Evolutionary conservation across 148 eudicot species (phyloP).

Genomic region (Chenopodium album): DNA sequence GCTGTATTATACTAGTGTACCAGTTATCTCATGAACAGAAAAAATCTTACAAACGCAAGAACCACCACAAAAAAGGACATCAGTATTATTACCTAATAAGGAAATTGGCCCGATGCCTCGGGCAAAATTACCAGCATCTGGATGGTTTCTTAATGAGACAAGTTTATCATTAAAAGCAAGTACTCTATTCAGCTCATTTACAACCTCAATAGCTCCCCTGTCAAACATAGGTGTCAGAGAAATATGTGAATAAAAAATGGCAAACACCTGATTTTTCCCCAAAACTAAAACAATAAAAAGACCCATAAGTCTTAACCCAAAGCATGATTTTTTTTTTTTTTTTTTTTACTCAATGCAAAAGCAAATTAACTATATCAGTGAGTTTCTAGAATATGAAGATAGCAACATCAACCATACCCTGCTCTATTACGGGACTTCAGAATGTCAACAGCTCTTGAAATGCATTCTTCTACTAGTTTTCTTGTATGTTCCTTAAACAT

Average conservation of each 20-base stretch:
- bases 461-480: conserved; percentile 73
- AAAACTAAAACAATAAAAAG: not conserved
- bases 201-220: conserved; percentile 56
- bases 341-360: conserved; percentile 1
- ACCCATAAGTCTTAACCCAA: not conserved
- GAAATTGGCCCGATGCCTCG: conserved; percentile 78
- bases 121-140: conserved; percentile 79
- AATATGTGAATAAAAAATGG: not conserved
- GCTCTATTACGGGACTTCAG: conserved; percentile 70
- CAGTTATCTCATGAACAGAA: not conserved
- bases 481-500: conserved; percentile 77
- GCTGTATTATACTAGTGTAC: conserved; percentile 11
- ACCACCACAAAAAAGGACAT: conserved; percentile 8
- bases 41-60: conserved; percentile 9
- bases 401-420: conserved; percentile 45
- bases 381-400: not conserved
- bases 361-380: not conserved
- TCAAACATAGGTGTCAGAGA: conserved; percentile 24
- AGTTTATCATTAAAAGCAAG: conserved; percentile 59
- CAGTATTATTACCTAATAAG: conserved; percentile 52
- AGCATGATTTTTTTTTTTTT: not conserved
- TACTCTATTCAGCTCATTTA: conserved; percentile 77
- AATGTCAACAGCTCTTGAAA: conserved; percentile 54
- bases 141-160: conserved; percentile 61
- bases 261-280: not conserved